Evolutionary conservation across 768 basidiomycete genomes (phyloP), one percentile per base, ranked within the genome.

Genomic region (Pleurotus salmoneostramineus): DNA sequence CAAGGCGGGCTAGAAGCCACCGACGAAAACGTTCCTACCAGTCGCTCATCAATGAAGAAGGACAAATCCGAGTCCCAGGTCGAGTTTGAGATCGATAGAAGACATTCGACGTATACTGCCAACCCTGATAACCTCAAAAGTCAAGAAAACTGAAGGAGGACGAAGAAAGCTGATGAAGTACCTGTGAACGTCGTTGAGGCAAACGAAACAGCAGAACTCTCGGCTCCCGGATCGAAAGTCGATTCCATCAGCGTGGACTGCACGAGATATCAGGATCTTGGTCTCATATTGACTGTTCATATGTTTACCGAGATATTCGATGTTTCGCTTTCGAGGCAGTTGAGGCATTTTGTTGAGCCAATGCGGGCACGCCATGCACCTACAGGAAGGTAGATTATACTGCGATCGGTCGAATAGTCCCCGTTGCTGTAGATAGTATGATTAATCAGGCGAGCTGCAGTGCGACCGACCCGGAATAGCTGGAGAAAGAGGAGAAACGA

Each of bases 21-120:
- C 14, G 56, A 63, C 0, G 37, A 52, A 48, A 71, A 77, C 3
- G 58, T 59, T 11, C 74, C 75, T 5, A 66, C 71, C 10, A 55
- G 31, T 15, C 67, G 60, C 27, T 63, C 63, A 58, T 79, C 77
- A 47, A 78, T 65, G 34, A 69, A 66, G 60, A 78, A 78, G 2
- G 64, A 65, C 68, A 78, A 67, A 52, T 77, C 69, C 10, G 50
- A 52, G 50, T 63, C 60, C 14, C 68, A 71, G 37, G 42, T 37
- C 5, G 35, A 51, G 21, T 50, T 57, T 1, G 68, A 64, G 44
- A 68, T 64, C 0, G 76, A 64, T 10, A 75, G 60, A 27, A 71
- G 68, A 58, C 75, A 76, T 59, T 68, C 77, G 2, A 79, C 73
- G 62, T 78, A 79, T 11, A 81, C 63, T 0, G 77, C 77, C n/a